A percentile compares a stretch with the other conserved stretches of the same genome.
Conservation (phyloP, 129 eudicot species). For the Centrapalus pauciflorus region DNA sequence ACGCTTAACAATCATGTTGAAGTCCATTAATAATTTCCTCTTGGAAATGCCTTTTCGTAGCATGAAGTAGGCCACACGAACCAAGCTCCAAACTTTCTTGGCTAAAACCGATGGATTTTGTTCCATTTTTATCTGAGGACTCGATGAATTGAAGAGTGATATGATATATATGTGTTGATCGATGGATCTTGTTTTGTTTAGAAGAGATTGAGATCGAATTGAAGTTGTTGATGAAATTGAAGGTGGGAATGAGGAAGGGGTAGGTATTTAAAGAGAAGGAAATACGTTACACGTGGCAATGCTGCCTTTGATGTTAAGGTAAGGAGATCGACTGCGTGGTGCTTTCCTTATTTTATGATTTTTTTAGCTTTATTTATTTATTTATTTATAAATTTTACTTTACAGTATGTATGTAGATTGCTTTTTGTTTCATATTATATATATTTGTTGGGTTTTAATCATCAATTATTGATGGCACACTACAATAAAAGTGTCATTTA, state of each 20-base stretch:
- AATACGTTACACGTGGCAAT: too few relatives aligned
- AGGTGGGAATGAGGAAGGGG: too few relatives aligned
- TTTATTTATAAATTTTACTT: neutral
- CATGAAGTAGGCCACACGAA: constrained; percentile 47
- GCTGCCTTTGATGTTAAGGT: neutral
- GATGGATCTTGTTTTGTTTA: too few relatives aligned
- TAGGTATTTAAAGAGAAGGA: too few relatives aligned
- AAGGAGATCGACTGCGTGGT: neutral
- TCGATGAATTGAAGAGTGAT: too few relatives aligned
- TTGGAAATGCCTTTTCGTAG: constrained; percentile 52
- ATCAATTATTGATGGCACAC: constrained; percentile 28
- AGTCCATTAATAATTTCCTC: constrained; percentile 36
- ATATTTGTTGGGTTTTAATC: neutral
- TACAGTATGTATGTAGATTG: neutral
- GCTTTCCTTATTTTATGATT: constrained; percentile 1
- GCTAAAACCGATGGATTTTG: constrained; percentile 38
- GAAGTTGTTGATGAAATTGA: too few relatives aligned
- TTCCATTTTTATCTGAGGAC: constrained; percentile 70
- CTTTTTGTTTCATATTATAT: neutral
- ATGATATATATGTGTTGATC: neutral
- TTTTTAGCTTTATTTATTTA: neutral
- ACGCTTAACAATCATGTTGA: constrained; percentile 49
- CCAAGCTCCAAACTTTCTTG: constrained; percentile 42
- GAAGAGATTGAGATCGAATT: too few relatives aligned
- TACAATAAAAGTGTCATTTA: too few relatives aligned